Conservation (phyloP, 2,329 filamentous ascomycete species). For the Arthrocladium fulminans region DNA sequence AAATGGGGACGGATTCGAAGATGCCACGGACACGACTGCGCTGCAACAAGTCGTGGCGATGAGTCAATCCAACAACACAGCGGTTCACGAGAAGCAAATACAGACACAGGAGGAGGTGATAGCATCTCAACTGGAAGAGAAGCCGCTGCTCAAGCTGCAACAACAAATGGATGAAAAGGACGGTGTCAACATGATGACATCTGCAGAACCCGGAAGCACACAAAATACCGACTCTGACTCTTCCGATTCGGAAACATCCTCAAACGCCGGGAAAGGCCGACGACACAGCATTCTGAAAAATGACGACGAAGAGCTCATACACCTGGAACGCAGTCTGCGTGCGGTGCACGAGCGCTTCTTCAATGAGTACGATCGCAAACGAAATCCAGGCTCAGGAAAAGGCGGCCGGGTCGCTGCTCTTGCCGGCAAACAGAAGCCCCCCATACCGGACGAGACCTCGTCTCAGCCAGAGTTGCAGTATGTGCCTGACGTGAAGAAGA, state of each 20-base stretch:
- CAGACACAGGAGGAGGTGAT: conserved; percentile 81
- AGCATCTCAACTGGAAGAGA: conserved; percentile 78
- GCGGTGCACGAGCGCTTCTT: conserved; percentile 73
- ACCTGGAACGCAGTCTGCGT: conserved; percentile 67
- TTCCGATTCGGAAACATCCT: conserved; percentile 14
- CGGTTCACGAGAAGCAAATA: conserved; percentile 62
- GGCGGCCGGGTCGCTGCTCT: conserved; percentile 35
- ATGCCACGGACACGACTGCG: conserved; percentile 30
- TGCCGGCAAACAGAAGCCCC: conserved; percentile 21
- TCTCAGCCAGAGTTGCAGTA: conserved; percentile 40
- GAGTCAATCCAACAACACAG: conserved; percentile 48
- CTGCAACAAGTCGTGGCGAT: conserved; percentile 71
- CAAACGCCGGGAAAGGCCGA: conserved; percentile 26
- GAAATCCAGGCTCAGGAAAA: conserved; percentile 25
- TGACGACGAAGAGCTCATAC: conserved; percentile 72
- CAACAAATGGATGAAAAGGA: conserved; percentile 66
- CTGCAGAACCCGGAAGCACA: conserved; percentile 26
- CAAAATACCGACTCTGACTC: conserved; percentile 34
- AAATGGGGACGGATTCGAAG: conserved; percentile 6
- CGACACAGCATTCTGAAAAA: conserved; percentile 76
- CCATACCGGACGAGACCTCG: conserved; percentile 16
- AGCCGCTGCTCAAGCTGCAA: conserved; percentile 85
- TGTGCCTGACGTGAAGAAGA: conserved; percentile 74
- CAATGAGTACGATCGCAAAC: conserved; percentile 61
- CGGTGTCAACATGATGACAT: conserved; percentile 26